A percentile compares a stretch with the other conserved stretches of the same genome.
phyloP scores from a whole-genome alignment of 306 rosid species.

The Vigna unguiculata region DNA sequence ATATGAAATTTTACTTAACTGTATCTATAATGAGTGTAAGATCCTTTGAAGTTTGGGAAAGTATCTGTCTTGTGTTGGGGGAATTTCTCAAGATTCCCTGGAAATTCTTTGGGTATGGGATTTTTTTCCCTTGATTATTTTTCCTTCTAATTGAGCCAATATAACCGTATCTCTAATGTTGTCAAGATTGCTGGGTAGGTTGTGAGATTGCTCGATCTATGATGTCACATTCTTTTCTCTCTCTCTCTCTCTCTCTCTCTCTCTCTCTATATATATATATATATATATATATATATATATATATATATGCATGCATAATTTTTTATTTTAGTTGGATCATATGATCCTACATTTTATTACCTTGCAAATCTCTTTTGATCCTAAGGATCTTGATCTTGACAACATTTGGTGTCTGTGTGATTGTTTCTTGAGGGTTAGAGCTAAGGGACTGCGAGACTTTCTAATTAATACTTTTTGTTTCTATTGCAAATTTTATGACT shows the following conservation, averaged over 20 bases:
- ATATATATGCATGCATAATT: neutral
- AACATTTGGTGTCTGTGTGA: no score
- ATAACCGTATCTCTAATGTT: neutral
- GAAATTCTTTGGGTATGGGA: slow-evolving; percentile 3
- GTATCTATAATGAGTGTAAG: neutral
- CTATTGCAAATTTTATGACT: slow-evolving; percentile 5
- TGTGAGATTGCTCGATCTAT: neutral
- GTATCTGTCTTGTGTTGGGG: slow-evolving; percentile 26
- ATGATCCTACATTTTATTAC: neutral
- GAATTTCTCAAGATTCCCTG: neutral
- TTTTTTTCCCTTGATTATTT: no score
- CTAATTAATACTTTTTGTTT: slow-evolving; percentile 14
- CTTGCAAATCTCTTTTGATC: neutral
- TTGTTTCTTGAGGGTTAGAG: neutral
- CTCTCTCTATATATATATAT: neutral
- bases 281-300: neutral
- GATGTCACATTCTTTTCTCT: neutral
- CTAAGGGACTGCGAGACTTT: neutral
- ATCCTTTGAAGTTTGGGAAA: slow-evolving; percentile 21
- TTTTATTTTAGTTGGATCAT: neutral
- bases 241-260: no score
- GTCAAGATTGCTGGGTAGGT: neutral
- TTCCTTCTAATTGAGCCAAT: neutral
- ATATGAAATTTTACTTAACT: neutral
- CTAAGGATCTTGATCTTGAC: neutral